These are phyloP conservation scores for Malania oleifera DNA, from an alignment of 164 flowering plant species.

Conservation along the genomic window DNA sequence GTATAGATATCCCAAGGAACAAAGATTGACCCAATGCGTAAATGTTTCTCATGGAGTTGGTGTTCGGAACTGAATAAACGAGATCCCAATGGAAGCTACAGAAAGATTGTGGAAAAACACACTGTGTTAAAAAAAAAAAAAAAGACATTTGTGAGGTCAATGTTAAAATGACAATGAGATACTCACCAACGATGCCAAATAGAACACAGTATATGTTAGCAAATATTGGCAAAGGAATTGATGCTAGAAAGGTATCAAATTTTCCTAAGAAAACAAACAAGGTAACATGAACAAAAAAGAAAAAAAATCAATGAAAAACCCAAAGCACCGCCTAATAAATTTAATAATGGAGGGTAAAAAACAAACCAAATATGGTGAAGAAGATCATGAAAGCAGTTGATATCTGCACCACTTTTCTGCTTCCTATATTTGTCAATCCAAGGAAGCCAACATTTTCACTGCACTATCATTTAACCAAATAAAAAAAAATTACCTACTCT, in stretches of 20 bases:
- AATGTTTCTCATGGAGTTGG: slow-evolving; percentile 77
- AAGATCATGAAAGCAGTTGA: slow-evolving; percentile 92
- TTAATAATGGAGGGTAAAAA: background rate
- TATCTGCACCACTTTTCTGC: slow-evolving; percentile 90
- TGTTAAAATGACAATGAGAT: background rate
- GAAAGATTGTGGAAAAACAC: background rate
- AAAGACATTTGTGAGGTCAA: background rate
- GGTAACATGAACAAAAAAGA: background rate
- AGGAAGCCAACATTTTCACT: slow-evolving; percentile 98
- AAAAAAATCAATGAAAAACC: background rate
- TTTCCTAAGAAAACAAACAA: slow-evolving; percentile 53
- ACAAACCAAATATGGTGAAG: slow-evolving; percentile 90
- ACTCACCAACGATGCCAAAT: slow-evolving; percentile 87
- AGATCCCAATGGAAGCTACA: slow-evolving; percentile 83
- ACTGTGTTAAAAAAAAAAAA: no score
- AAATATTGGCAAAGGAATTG: slow-evolving; percentile 88
- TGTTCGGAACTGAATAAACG: slow-evolving; percentile 79
- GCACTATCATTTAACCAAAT: slow-evolving; percentile 16
- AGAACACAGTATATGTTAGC: slow-evolving; percentile 88
- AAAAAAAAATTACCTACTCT: background rate
- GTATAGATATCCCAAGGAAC: slow-evolving; percentile 82
- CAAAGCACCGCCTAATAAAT: background rate
- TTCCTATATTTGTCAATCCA: slow-evolving; percentile 88
- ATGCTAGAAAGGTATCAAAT: slow-evolving; percentile 94
- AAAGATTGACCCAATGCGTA: slow-evolving; percentile 73